A percentile compares a stretch with the other conserved stretches of the same genome.
Conservation (phyloP, 2,329 filamentous ascomycete genomes). For the Dendryphion nanum region DNA sequence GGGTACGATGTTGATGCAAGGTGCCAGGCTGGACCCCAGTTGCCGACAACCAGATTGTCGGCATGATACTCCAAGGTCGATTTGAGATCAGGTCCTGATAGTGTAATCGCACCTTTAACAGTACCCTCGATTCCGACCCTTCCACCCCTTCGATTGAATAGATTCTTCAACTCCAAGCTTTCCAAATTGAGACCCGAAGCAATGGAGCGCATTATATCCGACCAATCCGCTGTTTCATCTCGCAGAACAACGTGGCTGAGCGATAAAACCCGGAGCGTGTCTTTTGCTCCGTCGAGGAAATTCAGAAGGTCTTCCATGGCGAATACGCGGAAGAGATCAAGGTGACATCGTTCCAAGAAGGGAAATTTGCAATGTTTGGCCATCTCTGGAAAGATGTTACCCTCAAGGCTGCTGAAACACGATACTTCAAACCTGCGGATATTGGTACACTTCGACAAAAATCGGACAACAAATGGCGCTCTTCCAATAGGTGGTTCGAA, state of each 20-base stretch:
- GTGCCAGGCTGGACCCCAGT: slow-evolving; percentile 17
- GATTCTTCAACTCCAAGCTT: slow-evolving; percentile 7
- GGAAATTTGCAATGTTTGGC: slow-evolving; percentile 18
- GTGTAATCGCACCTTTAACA: slow-evolving; percentile 2
- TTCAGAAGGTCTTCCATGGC: slow-evolving; percentile 9
- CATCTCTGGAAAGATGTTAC: slow-evolving; percentile 21
- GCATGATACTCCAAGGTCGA: slow-evolving; percentile 7
- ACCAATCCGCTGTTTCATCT: slow-evolving; percentile 13
- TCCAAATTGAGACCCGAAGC: slow-evolving; percentile 10
- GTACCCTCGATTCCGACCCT: slow-evolving; percentile 8
- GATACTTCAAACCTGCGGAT: slow-evolving; percentile 17
- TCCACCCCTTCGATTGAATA: slow-evolving; percentile 10
- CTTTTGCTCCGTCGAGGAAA: slow-evolving; percentile 12
- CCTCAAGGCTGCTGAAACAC: slow-evolving; percentile 24
- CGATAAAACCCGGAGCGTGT: slow-evolving; percentile 10
- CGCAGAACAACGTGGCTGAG: slow-evolving; percentile 13
- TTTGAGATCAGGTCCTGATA: slow-evolving; percentile 7
- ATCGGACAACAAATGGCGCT: slow-evolving; percentile 26
- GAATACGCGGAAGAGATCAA: slow-evolving; percentile 17
- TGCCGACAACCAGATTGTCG: slow-evolving; percentile 2
- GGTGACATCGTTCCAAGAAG: slow-evolving; percentile 12
- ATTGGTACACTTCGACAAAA: slow-evolving; percentile 21
- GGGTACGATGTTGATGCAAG: slow-evolving; percentile 20
- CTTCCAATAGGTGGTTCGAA: slow-evolving; percentile 18
- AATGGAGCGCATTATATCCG: slow-evolving; percentile 11